Percentiles rank a stretch among this genome's conserved stretches.
These are phyloP conservation scores for Apiospora kogelbergensis DNA, from an alignment of 2,329 filamentous ascomycete genomes.

Conservation along the genomic window DNA sequence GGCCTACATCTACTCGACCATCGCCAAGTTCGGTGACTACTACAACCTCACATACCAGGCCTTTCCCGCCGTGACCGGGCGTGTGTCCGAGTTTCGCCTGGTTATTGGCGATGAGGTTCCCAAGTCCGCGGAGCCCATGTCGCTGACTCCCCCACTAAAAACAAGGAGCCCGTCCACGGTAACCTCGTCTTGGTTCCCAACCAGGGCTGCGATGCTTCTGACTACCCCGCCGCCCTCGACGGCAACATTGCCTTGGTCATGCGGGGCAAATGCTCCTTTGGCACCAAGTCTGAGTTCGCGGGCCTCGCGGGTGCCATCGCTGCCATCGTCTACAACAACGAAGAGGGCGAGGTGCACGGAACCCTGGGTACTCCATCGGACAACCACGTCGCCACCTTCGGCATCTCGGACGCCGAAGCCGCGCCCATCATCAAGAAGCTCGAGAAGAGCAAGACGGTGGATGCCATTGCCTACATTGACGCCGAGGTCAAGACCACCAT, in stretches of 20 bases:
- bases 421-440: conserved; percentile 55
- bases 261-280: conserved; percentile 71
- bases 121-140: conserved; percentile 55
- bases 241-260: conserved; percentile 70
- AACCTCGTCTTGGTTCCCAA: conserved; percentile 60
- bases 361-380: conserved; percentile 64
- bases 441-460: conserved; percentile 47
- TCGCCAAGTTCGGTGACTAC: conserved; percentile 57
- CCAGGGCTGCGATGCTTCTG: conserved; percentile 61
- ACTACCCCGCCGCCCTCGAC: conserved; percentile 59
- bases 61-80: conserved; percentile 62
- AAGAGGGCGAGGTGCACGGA: conserved; percentile 60
- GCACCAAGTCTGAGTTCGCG: conserved; percentile 67
- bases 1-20: conserved; percentile 58
- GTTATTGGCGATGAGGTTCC: conserved; percentile 54
- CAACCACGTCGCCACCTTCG: conserved; percentile 67
- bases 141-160: conserved; percentile 66
- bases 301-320: conserved; percentile 69
- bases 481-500: conserved; percentile 52
- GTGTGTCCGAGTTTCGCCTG: conserved; percentile 58
- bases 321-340: conserved; percentile 74
- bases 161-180: conserved; percentile 58
- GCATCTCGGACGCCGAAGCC: conserved; percentile 61
- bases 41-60: conserved; percentile 63
- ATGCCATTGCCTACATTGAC: conserved; percentile 60